A percentile compares a stretch with the other conserved stretches of the same genome.
These are phyloP conservation scores for Paspalum notatum DNA, from an alignment of 176 grass and related monocot species.

Conservation along the genomic window DNA sequence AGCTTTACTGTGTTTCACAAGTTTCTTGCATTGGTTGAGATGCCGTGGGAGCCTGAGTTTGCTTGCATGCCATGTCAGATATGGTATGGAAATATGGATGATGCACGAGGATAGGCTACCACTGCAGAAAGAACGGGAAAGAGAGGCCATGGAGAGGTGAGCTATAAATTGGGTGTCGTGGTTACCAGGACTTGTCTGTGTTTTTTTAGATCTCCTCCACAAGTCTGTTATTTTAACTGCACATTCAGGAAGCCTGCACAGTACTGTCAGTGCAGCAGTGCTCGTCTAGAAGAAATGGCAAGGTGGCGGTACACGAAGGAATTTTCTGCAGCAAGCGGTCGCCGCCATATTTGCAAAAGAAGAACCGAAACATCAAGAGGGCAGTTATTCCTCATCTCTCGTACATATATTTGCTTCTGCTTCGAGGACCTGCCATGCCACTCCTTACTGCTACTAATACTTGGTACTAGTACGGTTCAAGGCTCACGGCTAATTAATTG, in stretches of 20 bases:
- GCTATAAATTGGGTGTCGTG: slow-evolving; percentile 25
- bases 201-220: background rate
- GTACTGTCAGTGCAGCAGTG: background rate
- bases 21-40: slow-evolving; percentile 32
- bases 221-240: background rate
- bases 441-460: background rate
- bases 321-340: slow-evolving; percentile 14
- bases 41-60: slow-evolving; percentile 7
- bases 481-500: too few relatives aligned
- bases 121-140: background rate
- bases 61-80: slow-evolving; percentile 8
- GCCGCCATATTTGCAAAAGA: background rate
- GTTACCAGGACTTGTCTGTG: slow-evolving; percentile 29
- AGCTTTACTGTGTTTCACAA: slow-evolving; percentile 31
- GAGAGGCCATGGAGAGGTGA: background rate
- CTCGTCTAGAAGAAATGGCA: slow-evolving; percentile 6
- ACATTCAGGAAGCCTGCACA: background rate
- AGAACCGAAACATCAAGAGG: slow-evolving; percentile 6
- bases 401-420: slow-evolving; percentile 14
- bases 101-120: background rate
- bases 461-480: too few relatives aligned
- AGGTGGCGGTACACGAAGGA: slow-evolving; percentile 2
- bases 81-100: background rate
- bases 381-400: slow-evolving; percentile 14
- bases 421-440: slow-evolving; percentile 1